phyloP scores from a whole-genome alignment of 2,329 filamentous ascomycete species.

The Sarocladium brachiariae region DNA sequence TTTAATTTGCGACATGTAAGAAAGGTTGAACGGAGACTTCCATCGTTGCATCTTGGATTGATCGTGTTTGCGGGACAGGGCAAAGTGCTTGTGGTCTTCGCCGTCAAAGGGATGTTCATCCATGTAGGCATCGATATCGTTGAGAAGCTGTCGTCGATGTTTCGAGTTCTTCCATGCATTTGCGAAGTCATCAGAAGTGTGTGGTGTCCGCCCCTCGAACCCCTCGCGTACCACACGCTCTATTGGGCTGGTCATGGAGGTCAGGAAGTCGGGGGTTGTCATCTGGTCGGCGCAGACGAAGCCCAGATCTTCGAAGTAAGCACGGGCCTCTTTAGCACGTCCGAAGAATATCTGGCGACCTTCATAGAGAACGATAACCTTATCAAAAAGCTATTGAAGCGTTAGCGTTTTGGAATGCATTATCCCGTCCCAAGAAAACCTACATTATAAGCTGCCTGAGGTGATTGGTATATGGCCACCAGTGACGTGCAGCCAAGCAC shows the following conservation, averaged over 20 bases:
- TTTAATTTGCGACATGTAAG: constrained; percentile 34
- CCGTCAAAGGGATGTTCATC: constrained; percentile 17
- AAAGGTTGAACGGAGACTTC: constrained; percentile 39
- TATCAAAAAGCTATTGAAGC: constrained; percentile 42
- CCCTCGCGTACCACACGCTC: constrained; percentile 51
- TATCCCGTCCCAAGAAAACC: neutral
- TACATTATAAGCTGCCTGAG: constrained; percentile 54
- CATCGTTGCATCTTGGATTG: constrained; percentile 26
- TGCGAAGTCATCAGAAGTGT: constrained; percentile 25
- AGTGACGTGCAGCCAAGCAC: constrained; percentile 58
- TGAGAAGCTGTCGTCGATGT: constrained; percentile 18
- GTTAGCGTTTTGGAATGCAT: neutral
- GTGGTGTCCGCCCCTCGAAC: constrained; percentile 35
- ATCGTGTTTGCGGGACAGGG: constrained; percentile 9
- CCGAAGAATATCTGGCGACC: constrained; percentile 60
- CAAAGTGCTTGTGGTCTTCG: constrained; percentile 16
- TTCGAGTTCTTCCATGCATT: constrained; percentile 19
- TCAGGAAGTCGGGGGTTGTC: constrained; percentile 67
- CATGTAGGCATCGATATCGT: constrained; percentile 23
- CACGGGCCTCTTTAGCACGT: constrained; percentile 48
- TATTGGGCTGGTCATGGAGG: constrained; percentile 56
- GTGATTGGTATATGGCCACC: constrained; percentile 70
- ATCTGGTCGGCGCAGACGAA: constrained; percentile 60
- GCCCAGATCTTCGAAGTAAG: constrained; percentile 61
- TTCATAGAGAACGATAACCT: constrained; percentile 51